A percentile compares a stretch with the other conserved stretches of the same genome.
Evolutionary conservation across 495 filamentous ascomycete genomes (phyloP).

Genomic region (Penicillium atrosanguineum): DNA sequence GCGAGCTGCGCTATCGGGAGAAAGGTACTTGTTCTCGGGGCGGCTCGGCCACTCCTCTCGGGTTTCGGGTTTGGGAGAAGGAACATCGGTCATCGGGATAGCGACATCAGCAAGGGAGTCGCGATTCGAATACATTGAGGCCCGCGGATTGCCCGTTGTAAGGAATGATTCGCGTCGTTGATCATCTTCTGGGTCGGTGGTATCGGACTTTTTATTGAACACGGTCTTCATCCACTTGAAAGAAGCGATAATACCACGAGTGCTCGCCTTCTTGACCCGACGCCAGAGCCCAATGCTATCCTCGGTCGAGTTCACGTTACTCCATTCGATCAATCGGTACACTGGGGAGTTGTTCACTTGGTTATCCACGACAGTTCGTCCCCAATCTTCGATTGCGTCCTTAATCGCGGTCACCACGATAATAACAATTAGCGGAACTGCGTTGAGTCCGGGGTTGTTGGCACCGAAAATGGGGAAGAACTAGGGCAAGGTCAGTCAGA

Average conservation of each 20-base stretch:
- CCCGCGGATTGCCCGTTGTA: slow-evolving; percentile 55
- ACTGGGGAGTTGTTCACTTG: slow-evolving; percentile 96
- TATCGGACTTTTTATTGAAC: slow-evolving; percentile 33
- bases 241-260: slow-evolving; percentile 55
- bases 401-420: slow-evolving; percentile 88
- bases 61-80: slow-evolving; percentile 67
- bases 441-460: slow-evolving; percentile 82
- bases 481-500: slow-evolving; percentile 43
- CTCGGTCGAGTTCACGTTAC: slow-evolving; percentile 89
- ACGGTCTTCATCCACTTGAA: slow-evolving; percentile 55
- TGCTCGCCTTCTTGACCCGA: slow-evolving; percentile 85
- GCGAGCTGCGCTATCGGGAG: slow-evolving; percentile 33
- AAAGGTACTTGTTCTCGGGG: slow-evolving; percentile 27
- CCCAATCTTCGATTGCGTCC: slow-evolving; percentile 97
- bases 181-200: slow-evolving; percentile 33
- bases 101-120: slow-evolving; percentile 53
- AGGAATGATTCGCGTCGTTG: slow-evolving; percentile 64
- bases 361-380: slow-evolving; percentile 86
- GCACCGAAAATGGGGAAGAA: slow-evolving; percentile 96
- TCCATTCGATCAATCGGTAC: slow-evolving; percentile 81
- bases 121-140: slow-evolving; percentile 59
- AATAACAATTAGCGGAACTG: slow-evolving; percentile 92
- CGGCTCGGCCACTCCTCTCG: slow-evolving; percentile 36
- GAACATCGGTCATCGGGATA: slow-evolving; percentile 95
- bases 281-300: slow-evolving; percentile 87